phyloP scores from a whole-genome alignment of 2,329 filamentous ascomycete genomes.

The Ambrosiella beaveri region DNA sequence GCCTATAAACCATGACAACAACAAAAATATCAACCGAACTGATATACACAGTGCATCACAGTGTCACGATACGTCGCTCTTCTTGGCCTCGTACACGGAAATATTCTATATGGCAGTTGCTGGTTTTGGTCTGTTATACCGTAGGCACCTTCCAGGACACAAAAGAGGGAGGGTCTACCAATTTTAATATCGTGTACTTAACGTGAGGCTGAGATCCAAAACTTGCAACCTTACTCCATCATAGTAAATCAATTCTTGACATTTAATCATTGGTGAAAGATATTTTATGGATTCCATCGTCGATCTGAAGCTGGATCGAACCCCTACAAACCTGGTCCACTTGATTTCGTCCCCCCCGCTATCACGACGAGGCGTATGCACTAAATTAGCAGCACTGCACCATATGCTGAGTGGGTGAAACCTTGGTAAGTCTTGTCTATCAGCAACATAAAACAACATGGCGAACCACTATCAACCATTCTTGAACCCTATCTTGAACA shows the following conservation, averaged over 20 bases:
- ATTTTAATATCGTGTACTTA: no score
- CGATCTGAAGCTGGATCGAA: neutral
- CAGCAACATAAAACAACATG: neutral
- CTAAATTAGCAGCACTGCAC: neutral
- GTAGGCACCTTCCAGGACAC: no score
- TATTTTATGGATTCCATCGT: no score
- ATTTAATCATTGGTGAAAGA: no score
- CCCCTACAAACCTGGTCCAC: neutral
- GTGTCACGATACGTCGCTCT: neutral
- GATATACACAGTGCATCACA: neutral
- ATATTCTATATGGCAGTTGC: neutral
- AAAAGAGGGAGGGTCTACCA: no score
- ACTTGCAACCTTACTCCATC: no score
- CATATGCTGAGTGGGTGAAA: neutral
- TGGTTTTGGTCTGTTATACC: neutral
- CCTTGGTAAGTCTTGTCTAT: neutral
- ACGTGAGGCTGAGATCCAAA: no score
- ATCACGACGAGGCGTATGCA: neutral
- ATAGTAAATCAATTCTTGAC: no score
- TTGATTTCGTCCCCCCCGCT: neutral
- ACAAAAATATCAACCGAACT: neutral
- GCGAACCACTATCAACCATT: neutral
- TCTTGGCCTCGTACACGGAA: neutral
- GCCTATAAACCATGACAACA: neutral
- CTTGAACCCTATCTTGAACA: neutral